A percentile compares a stretch with the other conserved stretches of the same genome.
Conservation (phyloP, 768 basidiomycete species). For the Rubroboletus satanas region DNA sequence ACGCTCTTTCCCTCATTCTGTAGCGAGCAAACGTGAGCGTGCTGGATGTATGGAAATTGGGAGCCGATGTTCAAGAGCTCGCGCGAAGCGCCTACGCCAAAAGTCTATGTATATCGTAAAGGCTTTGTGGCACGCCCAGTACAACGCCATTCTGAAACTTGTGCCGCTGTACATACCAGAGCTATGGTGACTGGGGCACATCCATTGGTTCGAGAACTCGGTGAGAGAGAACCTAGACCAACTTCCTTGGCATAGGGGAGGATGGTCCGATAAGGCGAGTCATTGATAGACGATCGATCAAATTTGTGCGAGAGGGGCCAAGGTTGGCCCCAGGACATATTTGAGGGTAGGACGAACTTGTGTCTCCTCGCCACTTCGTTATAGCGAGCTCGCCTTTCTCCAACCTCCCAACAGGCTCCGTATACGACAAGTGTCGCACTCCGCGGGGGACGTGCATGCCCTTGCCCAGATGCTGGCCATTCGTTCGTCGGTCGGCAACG, state of each 20-base stretch:
- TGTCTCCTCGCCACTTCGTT: too few relatives aligned
- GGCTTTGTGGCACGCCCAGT: too few relatives aligned
- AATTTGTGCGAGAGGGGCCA: background rate
- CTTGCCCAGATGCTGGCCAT: constrained; percentile 3
- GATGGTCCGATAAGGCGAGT: background rate
- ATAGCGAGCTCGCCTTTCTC: too few relatives aligned
- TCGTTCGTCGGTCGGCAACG: background rate
- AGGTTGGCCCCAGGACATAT: background rate
- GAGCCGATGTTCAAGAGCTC: background rate
- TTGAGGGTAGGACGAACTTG: too few relatives aligned
- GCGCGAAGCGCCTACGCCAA: background rate
- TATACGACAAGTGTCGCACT: constrained; percentile 1
- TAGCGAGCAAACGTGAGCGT: background rate
- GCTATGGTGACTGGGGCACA: background rate
- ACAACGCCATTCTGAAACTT: too few relatives aligned
- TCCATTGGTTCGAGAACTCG: background rate
- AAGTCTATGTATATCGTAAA: background rate
- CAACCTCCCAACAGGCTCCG: background rate
- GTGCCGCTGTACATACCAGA: background rate
- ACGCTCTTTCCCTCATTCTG: background rate
- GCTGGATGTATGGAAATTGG: too few relatives aligned
- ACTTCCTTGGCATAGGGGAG: background rate
- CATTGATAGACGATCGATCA: background rate
- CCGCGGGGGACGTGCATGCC: background rate
- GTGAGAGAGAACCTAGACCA: background rate